These are phyloP conservation scores for Fistulinella staudtii DNA, from an alignment of 1,284 basidiomycete genomes.

Conservation along the genomic window DNA sequence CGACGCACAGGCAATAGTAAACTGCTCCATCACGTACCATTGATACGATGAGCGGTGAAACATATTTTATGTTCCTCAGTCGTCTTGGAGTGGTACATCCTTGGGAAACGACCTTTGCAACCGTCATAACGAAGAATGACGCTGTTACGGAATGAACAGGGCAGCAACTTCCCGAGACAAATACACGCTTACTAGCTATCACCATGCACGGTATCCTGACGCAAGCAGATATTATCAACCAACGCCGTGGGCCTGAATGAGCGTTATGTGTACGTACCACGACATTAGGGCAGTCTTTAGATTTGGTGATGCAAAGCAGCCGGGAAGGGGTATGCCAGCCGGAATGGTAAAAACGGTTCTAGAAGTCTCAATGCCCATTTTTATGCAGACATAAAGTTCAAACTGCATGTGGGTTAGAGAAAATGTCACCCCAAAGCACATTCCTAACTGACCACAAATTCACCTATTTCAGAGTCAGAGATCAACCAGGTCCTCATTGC, in stretches of 20 bases:
- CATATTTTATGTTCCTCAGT: neutral
- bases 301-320: slow-evolving; percentile 1
- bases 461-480: neutral
- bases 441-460: neutral
- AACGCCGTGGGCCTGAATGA: neutral
- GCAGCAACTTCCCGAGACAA: too few species aligned
- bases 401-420: neutral
- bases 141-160: too few species aligned
- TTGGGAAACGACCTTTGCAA: neutral
- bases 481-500: neutral
- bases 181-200: slow-evolving; percentile 1
- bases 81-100: neutral
- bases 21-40: slow-evolving; percentile 10
- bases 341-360: neutral
- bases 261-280: neutral
- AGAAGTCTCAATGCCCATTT: neutral
- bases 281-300: neutral
- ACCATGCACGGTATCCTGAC: slow-evolving; percentile 4
- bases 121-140: slow-evolving; percentile 7
- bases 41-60: slow-evolving; percentile 3
- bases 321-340: neutral
- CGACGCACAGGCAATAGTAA: slow-evolving; percentile 5
- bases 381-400: slow-evolving; percentile 4
- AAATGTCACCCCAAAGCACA: too few species aligned
- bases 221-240: neutral